Evolutionary conservation across 108 stramenopile species (phyloP), one percentile per base, ranked within the genome.

Genomic region (Nannochloropsis granulata): DNA sequence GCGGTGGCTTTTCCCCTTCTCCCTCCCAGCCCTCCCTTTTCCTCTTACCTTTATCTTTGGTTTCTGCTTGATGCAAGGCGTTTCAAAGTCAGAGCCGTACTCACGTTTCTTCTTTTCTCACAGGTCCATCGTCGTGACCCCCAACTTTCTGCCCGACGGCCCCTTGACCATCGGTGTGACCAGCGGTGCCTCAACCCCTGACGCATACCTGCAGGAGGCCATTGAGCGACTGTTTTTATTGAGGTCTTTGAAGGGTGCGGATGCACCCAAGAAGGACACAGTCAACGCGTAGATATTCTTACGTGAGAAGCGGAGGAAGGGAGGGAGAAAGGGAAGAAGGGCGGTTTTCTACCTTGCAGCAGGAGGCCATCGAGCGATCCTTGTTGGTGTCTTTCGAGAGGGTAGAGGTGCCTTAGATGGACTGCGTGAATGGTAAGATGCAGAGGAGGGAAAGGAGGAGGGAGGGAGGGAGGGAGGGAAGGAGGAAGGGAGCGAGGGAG

Each of bases 151-250:
- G 78, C 87, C 87, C 42, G 13, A 85, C n/a, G 91, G 90, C 1
- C 79, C 94, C 78, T 87, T 96, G 25, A 91, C 91, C 13, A 91
- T 97, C 91, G 97, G 97, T 21, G 95, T 97, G 12, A 97, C 97
- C 23, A 94, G 93, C n/a, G 97, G 97, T 10, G 97, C 97, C n/a
- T 95, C 94, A 42, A 97, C 97, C 43, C 87, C 87, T 12, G 87
- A 87, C 78, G 87, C 87, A 0, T 84, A 84, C 83, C 80, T 87
- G 83, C 83, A 87, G 44, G 80, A 87, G 84, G 83, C 79, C n/a
- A 43, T 45, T 12, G 44, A 83, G 13, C 44, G 26, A 10, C 19
- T 43, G 8, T 23, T 23, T 16, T 44, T 43, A 14, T 11, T 44
- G 34, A 13, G 56, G 56, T n/a, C 56, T 11, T 71, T 71, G 56